Evolutionary conservation across 495 filamentous ascomycete genomes (phyloP), one percentile per base, ranked within the genome.

Genomic region (Aspergillus sclerotioniger): DNA sequence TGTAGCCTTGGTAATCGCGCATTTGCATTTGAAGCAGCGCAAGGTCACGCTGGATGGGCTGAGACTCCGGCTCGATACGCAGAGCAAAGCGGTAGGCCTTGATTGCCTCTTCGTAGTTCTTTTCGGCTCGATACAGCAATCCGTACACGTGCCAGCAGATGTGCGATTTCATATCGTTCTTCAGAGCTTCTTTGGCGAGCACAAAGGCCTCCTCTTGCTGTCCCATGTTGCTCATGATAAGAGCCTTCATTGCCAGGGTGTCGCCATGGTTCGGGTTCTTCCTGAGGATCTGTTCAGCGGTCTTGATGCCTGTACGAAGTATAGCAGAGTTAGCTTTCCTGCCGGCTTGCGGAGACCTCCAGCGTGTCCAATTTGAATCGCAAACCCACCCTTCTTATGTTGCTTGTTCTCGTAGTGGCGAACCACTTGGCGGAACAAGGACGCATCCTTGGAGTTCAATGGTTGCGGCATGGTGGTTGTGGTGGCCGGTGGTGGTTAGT

Each of bases 81-180:
- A 99, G 73, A 8, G 94, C 94, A 70, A 92, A 95, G 63, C 92
- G 92, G 78, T 99, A 99, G 45, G 94, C 94, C 79, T 97, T 98
- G 76, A 97, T 96, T 6, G 95, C 92, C 75, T 98, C 94, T 72
- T 96, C 93, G 58, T 92, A 97, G 77, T 98, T 97, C 82, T 98
- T 98, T 63, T 87, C 84, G 25, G 90, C 85, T 29, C 93, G 85
- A 71, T 92, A 97, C 39, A 99, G 81, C 57, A 99, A 76, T n/a
- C 94, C 94, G 66, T 98, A 98, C 37, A 99, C 95, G 72, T 99
- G 94, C 94, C 94, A 99, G 77, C 92, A 97, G 63, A 98, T 91
- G 72, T 98, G 95, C 60, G 92, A 96, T 75, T 92, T 96, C 92
- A 98, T 97, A 65, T 97, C 92, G 60, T 92, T 89, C 49, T 84